phyloP scores from a whole-genome alignment of 164 flowering plant genomes.

The Vitis rupestris region DNA sequence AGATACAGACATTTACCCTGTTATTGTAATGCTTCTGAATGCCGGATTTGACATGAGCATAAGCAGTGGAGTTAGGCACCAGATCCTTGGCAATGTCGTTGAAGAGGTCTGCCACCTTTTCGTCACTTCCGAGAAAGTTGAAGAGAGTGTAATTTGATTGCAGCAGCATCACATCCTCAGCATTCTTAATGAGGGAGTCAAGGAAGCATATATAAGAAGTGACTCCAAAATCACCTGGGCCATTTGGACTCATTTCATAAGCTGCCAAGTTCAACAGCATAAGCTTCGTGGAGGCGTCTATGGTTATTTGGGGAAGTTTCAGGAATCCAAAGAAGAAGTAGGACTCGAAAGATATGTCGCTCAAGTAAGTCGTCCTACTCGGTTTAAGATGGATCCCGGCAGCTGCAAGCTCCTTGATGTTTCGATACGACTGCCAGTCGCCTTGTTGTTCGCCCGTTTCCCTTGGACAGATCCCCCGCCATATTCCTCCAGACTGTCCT shows the following conservation, averaged over 20 bases:
- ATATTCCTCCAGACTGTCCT: too few species aligned
- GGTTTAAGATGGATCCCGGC: not conserved
- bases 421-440: not conserved
- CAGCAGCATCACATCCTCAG: slow-evolving; percentile 24
- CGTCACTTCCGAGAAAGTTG: slow-evolving; percentile 27
- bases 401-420: slow-evolving; percentile 4
- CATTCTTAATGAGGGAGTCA: slow-evolving; percentile 14
- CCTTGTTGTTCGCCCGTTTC: not conserved
- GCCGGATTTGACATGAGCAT: not conserved
- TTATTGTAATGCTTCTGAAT: slow-evolving; percentile 1
- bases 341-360: not conserved
- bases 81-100: slow-evolving; percentile 13
- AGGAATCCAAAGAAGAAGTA: not conserved
- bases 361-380: not conserved
- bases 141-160: slow-evolving; percentile 2
- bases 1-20: too few species aligned
- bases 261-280: slow-evolving; percentile 15
- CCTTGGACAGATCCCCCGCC: too few species aligned
- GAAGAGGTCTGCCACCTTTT: slow-evolving; percentile 25
- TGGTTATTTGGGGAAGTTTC: not conserved
- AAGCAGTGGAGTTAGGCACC: slow-evolving; percentile 1
- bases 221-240: not conserved
- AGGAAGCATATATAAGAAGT: slow-evolving; percentile 17
- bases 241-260: slow-evolving; percentile 9
- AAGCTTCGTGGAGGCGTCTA: slow-evolving; percentile 5